Base-by-base conservation (phyloP, 108 stramenopile genomes). In the Mediolabrus comicus region DNA sequence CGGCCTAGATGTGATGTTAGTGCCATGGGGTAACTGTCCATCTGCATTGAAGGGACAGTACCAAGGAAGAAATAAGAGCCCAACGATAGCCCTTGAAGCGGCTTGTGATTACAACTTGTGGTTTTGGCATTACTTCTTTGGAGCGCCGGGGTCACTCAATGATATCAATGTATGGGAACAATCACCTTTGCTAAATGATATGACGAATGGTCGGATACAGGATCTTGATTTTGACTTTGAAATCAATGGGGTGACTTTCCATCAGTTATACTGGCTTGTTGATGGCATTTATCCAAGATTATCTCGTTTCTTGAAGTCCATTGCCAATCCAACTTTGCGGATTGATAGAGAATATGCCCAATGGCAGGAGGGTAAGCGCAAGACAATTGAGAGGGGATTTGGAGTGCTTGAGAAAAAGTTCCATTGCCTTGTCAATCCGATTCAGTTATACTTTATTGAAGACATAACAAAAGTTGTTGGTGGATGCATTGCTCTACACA, bases 271-370 rank as follows among this genome's bases (percentile, higher is more conserved):
- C 38, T 31, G 28, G 52, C 56, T 77, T 3, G 75, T 77, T 16
- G 71, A 77, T 74, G 70, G 75, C 1, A 82, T 77, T n/a, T 82
- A 77, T 35, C 71, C 75, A 35, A 3, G 6, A 12, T 38, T 55
- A 26, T 4, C 38, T n/a, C 33, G 69, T 0, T 75, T 75, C 61
- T 38, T 75, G 33, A 33, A n/a, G 33, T 33, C 33, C 54, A 24
- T 27, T 31, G 2, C 6, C 32, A 75, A 26, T 53, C 33, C 28
- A 3, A 29, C 2, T 75, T 52, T 33, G 33, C 66, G 22, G 49
- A 6, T 11, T 75, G n/a, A n/a, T n/a, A n/a, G n/a, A n/a, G n/a
- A n/a, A n/a, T n/a, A n/a, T n/a, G n/a, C n/a, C n/a, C n/a, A n/a
- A n/a, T n/a, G 74, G 74, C 66, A 75, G 25, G 74, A 75, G 51